Evolutionary conservation across 345 rosid species (phyloP).

Genomic region (Streptanthus diversifolius): DNA sequence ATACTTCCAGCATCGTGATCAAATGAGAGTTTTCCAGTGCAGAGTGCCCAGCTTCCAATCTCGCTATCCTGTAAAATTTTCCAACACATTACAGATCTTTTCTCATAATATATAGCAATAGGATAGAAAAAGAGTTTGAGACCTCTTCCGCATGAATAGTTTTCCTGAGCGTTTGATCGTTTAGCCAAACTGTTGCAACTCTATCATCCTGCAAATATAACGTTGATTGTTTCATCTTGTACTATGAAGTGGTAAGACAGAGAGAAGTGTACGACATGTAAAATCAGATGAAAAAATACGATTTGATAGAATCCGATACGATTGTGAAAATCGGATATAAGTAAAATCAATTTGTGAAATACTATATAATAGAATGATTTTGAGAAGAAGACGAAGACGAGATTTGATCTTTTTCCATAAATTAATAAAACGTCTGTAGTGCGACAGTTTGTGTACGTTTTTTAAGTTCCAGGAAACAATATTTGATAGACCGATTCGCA

Average conservation of each 20-base stretch:
- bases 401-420: too few species aligned
- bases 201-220: constrained; percentile 53
- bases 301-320: too few species aligned
- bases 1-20: constrained; percentile 77
- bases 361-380: too few species aligned
- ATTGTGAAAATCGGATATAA: too few species aligned
- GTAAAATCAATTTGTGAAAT: too few species aligned
- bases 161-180: constrained; percentile 56
- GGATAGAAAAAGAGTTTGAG: constrained; percentile 15
- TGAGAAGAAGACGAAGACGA: too few species aligned
- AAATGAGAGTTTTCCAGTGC: constrained; percentile 45
- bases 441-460: too few species aligned
- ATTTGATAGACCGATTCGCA: too few species aligned
- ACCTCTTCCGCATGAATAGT: constrained; percentile 72
- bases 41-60: constrained; percentile 58
- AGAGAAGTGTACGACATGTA: too few species aligned
- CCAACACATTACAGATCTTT: not conserved
- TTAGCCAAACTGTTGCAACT: constrained; percentile 81
- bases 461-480: too few species aligned
- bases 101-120: not conserved
- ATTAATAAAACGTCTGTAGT: too few species aligned
- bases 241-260: not conserved
- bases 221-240: not conserved
- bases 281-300: too few species aligned
- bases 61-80: constrained; percentile 38